phyloP scores from a whole-genome alignment of 2,329 filamentous ascomycete genomes.

The Onygena corvina region DNA sequence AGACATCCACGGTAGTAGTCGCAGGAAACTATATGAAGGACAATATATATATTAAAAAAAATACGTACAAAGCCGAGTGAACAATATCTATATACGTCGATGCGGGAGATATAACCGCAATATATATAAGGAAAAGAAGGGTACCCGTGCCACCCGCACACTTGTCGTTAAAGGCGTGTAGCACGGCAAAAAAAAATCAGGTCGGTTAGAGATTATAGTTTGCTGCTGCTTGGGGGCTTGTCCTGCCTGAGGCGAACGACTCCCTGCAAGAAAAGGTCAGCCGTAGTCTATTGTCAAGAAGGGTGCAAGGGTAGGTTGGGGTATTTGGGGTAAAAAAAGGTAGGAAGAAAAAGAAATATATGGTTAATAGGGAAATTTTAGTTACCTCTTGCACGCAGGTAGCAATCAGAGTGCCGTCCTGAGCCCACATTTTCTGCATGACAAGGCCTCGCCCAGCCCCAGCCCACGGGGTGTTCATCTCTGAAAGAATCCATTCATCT shows the following conservation, averaged over 20 bases:
- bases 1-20: background rate
- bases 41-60: background rate
- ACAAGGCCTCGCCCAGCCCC: constrained; percentile 40
- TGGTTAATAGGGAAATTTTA: constrained; percentile 6
- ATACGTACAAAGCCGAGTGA: background rate
- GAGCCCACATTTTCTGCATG: constrained; percentile 39
- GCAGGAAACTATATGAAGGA: background rate
- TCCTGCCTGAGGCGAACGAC: constrained; percentile 38
- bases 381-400: constrained; percentile 41
- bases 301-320: background rate
- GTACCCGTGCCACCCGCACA: background rate
- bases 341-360: constrained; percentile 4
- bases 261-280: constrained; percentile 23
- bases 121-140: background rate
- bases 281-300: constrained; percentile 1
- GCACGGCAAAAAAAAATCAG: constrained; percentile 2
- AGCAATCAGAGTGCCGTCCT: constrained; percentile 38
- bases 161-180: constrained; percentile 4
- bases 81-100: constrained; percentile 3
- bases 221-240: constrained; percentile 17
- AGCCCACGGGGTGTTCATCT: constrained; percentile 42
- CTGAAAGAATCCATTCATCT: constrained; percentile 41
- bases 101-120: background rate
- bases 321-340: constrained; percentile 7
- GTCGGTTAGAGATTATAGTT: constrained; percentile 12